Conservation (phyloP, 2,329 filamentous ascomycete genomes). For the Aspergillus fumigatus region DNA sequence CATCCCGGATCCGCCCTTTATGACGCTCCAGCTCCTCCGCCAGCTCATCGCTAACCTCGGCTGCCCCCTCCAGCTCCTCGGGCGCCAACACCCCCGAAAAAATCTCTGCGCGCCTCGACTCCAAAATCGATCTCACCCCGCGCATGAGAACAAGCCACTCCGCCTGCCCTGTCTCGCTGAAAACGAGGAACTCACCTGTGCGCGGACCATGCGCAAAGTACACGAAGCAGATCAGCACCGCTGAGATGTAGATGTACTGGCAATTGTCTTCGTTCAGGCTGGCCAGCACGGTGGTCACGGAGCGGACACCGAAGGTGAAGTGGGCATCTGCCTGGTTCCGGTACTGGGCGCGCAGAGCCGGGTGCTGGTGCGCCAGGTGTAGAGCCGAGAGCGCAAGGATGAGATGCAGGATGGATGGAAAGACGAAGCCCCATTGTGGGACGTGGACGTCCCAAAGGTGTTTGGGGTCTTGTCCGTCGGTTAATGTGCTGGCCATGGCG, state of each 20-base stretch:
- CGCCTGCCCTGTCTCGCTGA: slow-evolving; percentile 23
- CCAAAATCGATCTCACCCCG: slow-evolving; percentile 25
- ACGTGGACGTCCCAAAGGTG: slow-evolving; percentile 28
- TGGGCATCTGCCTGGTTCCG: slow-evolving; percentile 27
- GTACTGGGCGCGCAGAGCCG: slow-evolving; percentile 16
- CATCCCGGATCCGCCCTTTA: slow-evolving; percentile 6
- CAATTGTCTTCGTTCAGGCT: slow-evolving; percentile 24
- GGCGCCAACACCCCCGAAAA: slow-evolving; percentile 24
- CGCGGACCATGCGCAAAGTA: slow-evolving; percentile 31
- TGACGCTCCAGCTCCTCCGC: slow-evolving; percentile 15
- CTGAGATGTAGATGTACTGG: slow-evolving; percentile 29
- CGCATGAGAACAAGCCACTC: slow-evolving; percentile 32
- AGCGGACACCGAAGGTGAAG: slow-evolving; percentile 32
- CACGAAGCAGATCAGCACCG: slow-evolving; percentile 28
- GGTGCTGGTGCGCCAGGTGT: slow-evolving; percentile 22
- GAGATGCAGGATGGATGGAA: slow-evolving; percentile 30
- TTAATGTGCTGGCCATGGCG: slow-evolving; percentile 22
- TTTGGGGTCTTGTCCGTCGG: slow-evolving; percentile 17
- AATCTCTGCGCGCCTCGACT: slow-evolving; percentile 13
- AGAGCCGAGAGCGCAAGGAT: slow-evolving; percentile 29
- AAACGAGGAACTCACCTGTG: slow-evolving; percentile 29
- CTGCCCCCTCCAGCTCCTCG: not conserved
- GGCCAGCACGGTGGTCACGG: slow-evolving; percentile 26
- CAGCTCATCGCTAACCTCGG: slow-evolving; percentile 8
- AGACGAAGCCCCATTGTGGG: slow-evolving; percentile 26